Evolutionary conservation across 2,329 filamentous ascomycete species (phyloP).

Genomic region (Aureobasidium sp.): DNA sequence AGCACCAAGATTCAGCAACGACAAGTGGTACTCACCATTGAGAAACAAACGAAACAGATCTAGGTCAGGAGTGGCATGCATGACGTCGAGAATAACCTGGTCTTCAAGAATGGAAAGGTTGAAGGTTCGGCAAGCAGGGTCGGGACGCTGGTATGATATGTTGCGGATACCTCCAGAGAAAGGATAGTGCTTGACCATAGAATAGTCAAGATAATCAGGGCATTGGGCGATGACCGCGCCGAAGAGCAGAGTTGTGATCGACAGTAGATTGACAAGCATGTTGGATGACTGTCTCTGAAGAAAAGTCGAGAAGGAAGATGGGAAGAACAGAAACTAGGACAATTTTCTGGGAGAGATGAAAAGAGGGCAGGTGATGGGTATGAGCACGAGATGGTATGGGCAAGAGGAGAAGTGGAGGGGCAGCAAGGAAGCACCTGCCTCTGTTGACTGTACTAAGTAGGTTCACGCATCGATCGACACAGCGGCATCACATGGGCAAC

Average conservation of each 20-base stretch:
- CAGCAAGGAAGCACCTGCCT: neutral
- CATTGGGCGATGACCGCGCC: conserved; percentile 28
- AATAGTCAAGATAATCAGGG: conserved; percentile 40
- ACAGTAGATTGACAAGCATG: conserved; percentile 7
- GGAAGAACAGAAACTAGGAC: too few relatives aligned
- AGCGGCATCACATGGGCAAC: conserved; percentile 2
- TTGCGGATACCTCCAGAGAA: conserved; percentile 39
- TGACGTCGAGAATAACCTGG: conserved; percentile 28
- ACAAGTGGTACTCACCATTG: conserved; percentile 42
- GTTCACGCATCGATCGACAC: neutral
- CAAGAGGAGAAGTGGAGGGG: neutral
- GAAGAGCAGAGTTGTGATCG: neutral
- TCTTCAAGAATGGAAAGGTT: conserved; percentile 39
- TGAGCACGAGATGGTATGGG: neutral
- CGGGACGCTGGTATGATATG: conserved; percentile 40
- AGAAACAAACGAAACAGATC: conserved; percentile 65
- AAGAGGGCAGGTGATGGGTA: neutral
- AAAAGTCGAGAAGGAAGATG: neutral
- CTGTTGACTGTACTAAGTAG: neutral
- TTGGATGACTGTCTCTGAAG: neutral
- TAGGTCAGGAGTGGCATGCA: conserved; percentile 34
- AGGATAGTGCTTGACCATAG: conserved; percentile 36
- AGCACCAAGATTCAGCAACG: neutral
- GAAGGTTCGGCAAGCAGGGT: conserved; percentile 41
- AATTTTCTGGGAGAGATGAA: neutral